These are phyloP conservation scores for Immersiella caudata DNA, from an alignment of 495 filamentous ascomycete species.

Conservation along the genomic window DNA sequence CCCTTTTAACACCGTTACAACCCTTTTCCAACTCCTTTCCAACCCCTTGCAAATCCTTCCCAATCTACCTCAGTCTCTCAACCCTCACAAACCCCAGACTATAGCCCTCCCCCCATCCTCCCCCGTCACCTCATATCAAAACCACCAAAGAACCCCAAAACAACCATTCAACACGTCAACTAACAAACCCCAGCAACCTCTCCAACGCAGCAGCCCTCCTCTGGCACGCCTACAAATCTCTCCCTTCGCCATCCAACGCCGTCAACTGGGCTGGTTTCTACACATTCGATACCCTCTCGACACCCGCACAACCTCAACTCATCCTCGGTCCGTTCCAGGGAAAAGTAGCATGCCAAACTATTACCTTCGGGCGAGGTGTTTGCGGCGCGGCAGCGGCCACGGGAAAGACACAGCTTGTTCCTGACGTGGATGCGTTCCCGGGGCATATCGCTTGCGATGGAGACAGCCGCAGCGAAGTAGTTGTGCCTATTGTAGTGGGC, in stretches of 20 bases:
- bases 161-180: no score
- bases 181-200: slow-evolving; percentile 65
- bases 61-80: no score
- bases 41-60: no score
- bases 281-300: slow-evolving; percentile 64
- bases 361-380: slow-evolving; percentile 76
- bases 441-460: slow-evolving; percentile 92
- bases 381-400: slow-evolving; percentile 76
- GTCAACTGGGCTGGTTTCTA: slow-evolving; percentile 96
- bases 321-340: slow-evolving; percentile 89
- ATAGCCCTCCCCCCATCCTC: no score
- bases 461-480: slow-evolving; percentile 83
- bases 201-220: slow-evolving; percentile 83
- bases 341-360: slow-evolving; percentile 85
- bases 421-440: slow-evolving; percentile 75
- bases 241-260: slow-evolving; percentile 69
- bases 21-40: no score
- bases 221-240: slow-evolving; percentile 81
- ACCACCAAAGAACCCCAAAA: neutral
- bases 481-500: slow-evolving; percentile 72
- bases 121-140: neutral
- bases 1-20: no score
- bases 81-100: no score
- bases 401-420: slow-evolving; percentile 67
- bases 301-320: slow-evolving; percentile 51